phyloP scores from a whole-genome alignment of 257 asterid species.

The Solanum etuberosum region DNA sequence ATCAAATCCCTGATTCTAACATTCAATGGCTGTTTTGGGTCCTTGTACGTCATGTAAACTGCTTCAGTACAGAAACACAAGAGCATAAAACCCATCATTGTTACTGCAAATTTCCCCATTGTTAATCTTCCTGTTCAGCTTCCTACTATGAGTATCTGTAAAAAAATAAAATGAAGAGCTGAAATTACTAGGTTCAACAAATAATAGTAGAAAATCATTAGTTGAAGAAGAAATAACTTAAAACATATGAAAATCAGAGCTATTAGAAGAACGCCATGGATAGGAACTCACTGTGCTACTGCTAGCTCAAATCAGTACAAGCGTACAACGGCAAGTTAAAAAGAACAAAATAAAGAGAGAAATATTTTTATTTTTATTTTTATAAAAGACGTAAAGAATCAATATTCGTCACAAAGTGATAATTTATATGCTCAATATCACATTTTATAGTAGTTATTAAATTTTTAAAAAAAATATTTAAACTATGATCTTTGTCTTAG shows the following conservation, averaged over 20 bases:
- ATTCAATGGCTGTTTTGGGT: conserved; percentile 9
- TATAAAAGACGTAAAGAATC: background rate
- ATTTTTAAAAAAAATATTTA: no score
- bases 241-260: background rate
- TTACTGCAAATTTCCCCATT: background rate
- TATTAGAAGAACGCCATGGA: background rate
- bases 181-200: background rate
- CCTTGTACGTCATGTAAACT: conserved; percentile 9
- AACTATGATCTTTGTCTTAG: background rate
- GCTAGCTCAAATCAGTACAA: background rate
- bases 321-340: background rate
- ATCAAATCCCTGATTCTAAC: conserved; percentile 10
- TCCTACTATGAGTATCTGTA: background rate
- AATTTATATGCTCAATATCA: no score
- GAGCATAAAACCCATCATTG: background rate
- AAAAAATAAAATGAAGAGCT: background rate
- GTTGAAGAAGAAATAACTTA: background rate
- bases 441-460: no score
- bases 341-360: background rate
- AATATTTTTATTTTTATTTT: background rate
- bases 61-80: background rate
- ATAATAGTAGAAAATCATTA: background rate
- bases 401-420: no score
- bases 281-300: background rate
- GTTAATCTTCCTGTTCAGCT: background rate